Conservation (phyloP, 106 monocot species). For the Narthecium ossifragum region DNA sequence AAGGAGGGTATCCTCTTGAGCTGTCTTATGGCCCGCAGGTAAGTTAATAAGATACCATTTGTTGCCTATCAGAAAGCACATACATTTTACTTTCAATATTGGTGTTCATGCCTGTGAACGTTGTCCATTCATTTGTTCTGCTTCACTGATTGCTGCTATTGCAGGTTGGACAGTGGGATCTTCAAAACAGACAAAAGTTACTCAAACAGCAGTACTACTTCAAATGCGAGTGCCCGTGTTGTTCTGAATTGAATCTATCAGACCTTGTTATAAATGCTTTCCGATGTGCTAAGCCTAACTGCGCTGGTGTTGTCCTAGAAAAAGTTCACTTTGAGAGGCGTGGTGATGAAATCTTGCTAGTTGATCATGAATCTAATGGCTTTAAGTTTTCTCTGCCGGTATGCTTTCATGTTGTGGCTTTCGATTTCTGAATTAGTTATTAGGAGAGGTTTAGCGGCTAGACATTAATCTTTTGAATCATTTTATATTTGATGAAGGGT, state of each 20-base stretch:
- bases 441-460: background rate
- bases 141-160: background rate
- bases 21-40: conserved; percentile 97
- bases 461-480: background rate
- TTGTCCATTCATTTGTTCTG: background rate
- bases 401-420: conserved; percentile 14
- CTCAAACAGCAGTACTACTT: conserved; percentile 77
- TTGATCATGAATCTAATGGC: conserved; percentile 21
- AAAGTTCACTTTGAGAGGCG: conserved; percentile 10
- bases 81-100: too few species aligned
- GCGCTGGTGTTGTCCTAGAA: conserved; percentile 62
- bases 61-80: too few species aligned
- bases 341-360: conserved; percentile 21
- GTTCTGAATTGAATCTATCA: conserved; percentile 61
- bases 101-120: background rate
- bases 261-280: conserved; percentile 82
- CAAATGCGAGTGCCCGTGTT: conserved; percentile 66
- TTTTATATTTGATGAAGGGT: conserved; percentile 21
- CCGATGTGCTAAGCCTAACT: conserved; percentile 38
- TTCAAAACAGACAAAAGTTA: conserved; percentile 46
- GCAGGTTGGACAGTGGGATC: conserved; percentile 66
- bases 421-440: background rate
- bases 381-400: conserved; percentile 30
- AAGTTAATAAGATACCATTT: background rate
- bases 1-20: conserved; percentile 64